A percentile compares a stretch with the other conserved stretches of the same genome.
Evolutionary conservation across 768 basidiomycete species (phyloP).

Genomic region (Coprinopsis strossmayeri): DNA sequence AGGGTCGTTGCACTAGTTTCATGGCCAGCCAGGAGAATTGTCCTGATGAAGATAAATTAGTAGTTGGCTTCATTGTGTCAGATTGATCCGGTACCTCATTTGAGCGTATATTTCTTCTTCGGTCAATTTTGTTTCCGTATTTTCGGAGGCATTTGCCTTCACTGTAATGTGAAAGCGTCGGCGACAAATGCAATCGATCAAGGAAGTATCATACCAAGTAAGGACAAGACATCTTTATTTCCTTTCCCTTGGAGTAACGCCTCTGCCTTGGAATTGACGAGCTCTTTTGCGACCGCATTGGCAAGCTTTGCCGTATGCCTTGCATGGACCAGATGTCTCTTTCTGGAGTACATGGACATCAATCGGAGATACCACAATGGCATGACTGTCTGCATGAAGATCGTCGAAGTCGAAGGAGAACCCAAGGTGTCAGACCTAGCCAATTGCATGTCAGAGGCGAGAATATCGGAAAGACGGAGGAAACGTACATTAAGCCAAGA

Average conservation of each 20-base stretch:
- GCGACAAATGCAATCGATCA: background rate
- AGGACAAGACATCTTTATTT: conserved; percentile 47
- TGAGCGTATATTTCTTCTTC: conserved; percentile 44
- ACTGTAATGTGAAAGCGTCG: conserved; percentile 24
- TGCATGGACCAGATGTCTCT: conserved; percentile 38
- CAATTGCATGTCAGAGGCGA: background rate
- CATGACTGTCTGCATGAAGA: conserved; percentile 44
- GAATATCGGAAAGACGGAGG: background rate
- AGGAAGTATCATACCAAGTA: conserved; percentile 37
- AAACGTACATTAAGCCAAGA: conserved; percentile 38
- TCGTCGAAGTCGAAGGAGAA: conserved; percentile 35
- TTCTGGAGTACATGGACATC: conserved; percentile 39
- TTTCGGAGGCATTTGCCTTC: conserved; percentile 47
- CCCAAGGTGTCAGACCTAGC: conserved; percentile 43
- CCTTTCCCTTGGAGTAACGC: conserved; percentile 42
- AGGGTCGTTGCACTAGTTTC: conserved; percentile 56
- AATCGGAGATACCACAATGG: conserved; percentile 39
- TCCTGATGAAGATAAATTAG: conserved; percentile 34
- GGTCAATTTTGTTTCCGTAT: conserved; percentile 33
- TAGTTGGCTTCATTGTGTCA: conserved; percentile 31
- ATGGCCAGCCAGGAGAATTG: conserved; percentile 46
- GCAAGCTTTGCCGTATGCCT: conserved; percentile 38
- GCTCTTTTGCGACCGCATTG: conserved; percentile 36
- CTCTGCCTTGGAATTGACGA: conserved; percentile 42
- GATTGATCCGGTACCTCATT: conserved; percentile 42